Evolutionary conservation across 805 yeast species (phyloP).

Genomic region (Diddensiella transvaalensis): DNA sequence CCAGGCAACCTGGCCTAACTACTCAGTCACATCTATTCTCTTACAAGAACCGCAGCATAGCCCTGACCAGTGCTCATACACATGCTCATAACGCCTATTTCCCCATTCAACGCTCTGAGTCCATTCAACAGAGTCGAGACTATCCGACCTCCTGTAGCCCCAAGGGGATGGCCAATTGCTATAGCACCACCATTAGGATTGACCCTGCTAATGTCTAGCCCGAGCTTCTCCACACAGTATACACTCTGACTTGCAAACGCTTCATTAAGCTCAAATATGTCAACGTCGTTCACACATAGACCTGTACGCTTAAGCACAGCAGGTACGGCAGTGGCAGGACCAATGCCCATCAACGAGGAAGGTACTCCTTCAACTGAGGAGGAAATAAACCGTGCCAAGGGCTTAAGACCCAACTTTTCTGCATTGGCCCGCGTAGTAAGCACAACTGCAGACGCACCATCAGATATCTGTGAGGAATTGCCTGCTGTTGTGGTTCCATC

Average conservation of each 20-base stretch:
- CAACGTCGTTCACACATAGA: slow-evolving; percentile 56
- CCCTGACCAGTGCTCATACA: slow-evolving; percentile 43
- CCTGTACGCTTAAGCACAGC: slow-evolving; percentile 78
- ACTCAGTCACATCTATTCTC: too few relatives aligned
- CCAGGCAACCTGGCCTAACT: too few relatives aligned
- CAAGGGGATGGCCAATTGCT: slow-evolving; percentile 89
- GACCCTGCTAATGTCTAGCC: slow-evolving; percentile 59
- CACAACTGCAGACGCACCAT: slow-evolving; percentile 86
- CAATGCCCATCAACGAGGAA: slow-evolving; percentile 83
- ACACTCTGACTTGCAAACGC: slow-evolving; percentile 88
- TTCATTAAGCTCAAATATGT: slow-evolving; percentile 81
- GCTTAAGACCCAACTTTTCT: slow-evolving; percentile 69
- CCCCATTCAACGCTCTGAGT: slow-evolving; percentile 30
- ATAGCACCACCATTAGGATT: slow-evolving; percentile 94
- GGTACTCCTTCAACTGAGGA: slow-evolving; percentile 92
- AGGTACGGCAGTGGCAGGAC: slow-evolving; percentile 85
- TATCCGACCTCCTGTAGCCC: slow-evolving; percentile 51
- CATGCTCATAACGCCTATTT: slow-evolving; percentile 40
- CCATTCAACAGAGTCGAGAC: slow-evolving; percentile 39
- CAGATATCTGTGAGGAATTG: slow-evolving; percentile 85
- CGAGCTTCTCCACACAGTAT: slow-evolving; percentile 68
- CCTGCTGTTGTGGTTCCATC: slow-evolving; percentile 92
- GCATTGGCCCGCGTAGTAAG: slow-evolving; percentile 72
- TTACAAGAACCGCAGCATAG: slow-evolving; percentile 36
- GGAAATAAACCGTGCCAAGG: slow-evolving; percentile 73